Evolutionary conservation across 208 protist species (phyloP).

Genomic region (Balamuthia mandrillaris): DNA sequence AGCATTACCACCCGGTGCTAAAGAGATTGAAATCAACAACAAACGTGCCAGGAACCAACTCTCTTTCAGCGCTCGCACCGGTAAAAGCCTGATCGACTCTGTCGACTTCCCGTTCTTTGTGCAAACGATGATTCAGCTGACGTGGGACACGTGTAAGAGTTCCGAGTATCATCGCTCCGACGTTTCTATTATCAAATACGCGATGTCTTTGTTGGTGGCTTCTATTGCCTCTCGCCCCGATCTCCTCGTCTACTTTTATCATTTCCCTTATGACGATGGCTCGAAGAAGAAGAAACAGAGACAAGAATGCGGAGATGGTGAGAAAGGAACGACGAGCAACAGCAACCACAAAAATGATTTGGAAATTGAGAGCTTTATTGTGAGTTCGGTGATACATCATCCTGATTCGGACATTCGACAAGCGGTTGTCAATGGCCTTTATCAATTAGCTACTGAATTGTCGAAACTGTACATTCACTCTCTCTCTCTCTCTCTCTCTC

Average conservation of each 20-base stretch:
- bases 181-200: constrained; percentile 31
- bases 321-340: no score
- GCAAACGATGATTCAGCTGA: background rate
- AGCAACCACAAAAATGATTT: no score
- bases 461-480: background rate
- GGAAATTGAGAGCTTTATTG: constrained; percentile 3
- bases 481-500: background rate
- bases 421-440: background rate
- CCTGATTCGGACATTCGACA: background rate
- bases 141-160: background rate
- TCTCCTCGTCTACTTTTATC: background rate
- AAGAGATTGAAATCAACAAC: no score
- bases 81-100: background rate
- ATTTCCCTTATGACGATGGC: background rate
- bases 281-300: background rate
- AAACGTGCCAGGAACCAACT: background rate
- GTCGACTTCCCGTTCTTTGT: constrained; percentile 8
- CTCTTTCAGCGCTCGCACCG: background rate
- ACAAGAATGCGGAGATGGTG: no score
- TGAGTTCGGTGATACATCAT: background rate
- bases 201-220: constrained; percentile 4
- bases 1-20: no score
- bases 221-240: background rate
- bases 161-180: background rate
- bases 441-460: background rate